A percentile compares a stretch with the other conserved stretches of the same genome.
Evolutionary conservation across 23 red algal species (phyloP).

Genomic region (Gracilaria vermiculophylla): DNA sequence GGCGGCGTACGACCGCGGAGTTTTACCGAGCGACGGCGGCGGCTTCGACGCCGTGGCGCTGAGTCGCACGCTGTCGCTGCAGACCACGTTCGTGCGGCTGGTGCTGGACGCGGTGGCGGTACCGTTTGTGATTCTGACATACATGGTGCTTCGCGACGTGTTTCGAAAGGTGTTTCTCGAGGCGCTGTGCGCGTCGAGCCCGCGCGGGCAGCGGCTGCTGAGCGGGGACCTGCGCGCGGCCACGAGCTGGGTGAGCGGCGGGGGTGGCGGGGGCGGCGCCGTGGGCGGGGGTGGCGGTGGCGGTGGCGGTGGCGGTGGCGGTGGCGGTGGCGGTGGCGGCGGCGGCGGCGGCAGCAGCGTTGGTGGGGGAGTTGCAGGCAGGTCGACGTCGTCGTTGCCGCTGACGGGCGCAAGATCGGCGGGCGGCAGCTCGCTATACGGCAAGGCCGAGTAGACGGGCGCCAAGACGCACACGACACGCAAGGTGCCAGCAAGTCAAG

Average conservation of each 20-base stretch:
- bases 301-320: background rate
- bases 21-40: conserved; percentile 2
- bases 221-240: background rate
- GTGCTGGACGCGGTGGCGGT: conserved; percentile 26
- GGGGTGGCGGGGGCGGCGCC: too few species aligned
- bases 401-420: too few species aligned
- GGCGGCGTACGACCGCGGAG: conserved; percentile 8
- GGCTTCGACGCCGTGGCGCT: conserved; percentile 2
- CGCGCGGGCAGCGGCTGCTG: background rate
- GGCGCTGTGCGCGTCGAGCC: conserved; percentile 3
- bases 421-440: too few species aligned
- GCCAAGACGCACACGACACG: too few species aligned
- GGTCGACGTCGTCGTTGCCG: too few species aligned
- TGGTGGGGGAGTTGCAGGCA: too few species aligned
- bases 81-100: conserved; percentile 9
- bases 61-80: background rate
- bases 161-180: conserved; percentile 48
- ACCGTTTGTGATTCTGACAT: conserved; percentile 36
- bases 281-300: too few species aligned
- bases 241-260: background rate
- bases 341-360: too few species aligned
- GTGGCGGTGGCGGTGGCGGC: too few species aligned
- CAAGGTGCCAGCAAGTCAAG: too few species aligned
- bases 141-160: conserved; percentile 25
- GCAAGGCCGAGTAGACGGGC: too few species aligned